Percentiles rank a stretch among this genome's conserved stretches.
These are phyloP conservation scores for Phaeodactylum tricornutum DNA, from an alignment of 108 stramenopile species.

Conservation along the genomic window DNA sequence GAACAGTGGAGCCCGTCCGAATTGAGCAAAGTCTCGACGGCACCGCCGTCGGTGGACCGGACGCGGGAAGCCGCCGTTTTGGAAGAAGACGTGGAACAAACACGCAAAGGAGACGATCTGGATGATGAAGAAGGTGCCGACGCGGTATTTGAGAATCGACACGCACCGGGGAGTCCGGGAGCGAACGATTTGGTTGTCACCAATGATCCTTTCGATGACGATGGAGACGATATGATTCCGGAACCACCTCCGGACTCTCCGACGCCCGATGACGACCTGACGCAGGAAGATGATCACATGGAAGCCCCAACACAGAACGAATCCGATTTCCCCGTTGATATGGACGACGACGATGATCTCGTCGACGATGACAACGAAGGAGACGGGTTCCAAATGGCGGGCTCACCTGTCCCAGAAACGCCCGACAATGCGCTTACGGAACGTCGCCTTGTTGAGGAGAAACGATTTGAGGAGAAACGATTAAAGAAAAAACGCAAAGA, in stretches of 20 bases:
- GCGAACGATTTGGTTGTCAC: neutral
- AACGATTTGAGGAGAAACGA: conserved; percentile 5
- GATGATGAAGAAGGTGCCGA: conserved; percentile 1
- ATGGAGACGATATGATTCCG: neutral
- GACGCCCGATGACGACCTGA: neutral
- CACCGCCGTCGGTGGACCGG: conserved; percentile 2
- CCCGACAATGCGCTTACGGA: conserved; percentile 2
- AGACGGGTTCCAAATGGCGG: conserved; percentile 2
- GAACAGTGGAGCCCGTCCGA: conserved; percentile 5
- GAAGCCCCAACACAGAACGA: too few species aligned
- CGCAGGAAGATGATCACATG: conserved; percentile 13
- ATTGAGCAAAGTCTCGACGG: conserved; percentile 1
- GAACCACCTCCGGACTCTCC: conserved; percentile 1
- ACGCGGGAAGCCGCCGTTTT: too few species aligned
- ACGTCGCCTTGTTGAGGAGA: neutral
- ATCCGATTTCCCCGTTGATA: neutral
- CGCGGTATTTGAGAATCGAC: too few species aligned
- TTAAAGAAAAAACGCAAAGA: conserved; percentile 3
- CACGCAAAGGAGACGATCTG: neutral
- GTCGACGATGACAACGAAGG: conserved; percentile 13
- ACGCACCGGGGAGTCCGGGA: too few species aligned
- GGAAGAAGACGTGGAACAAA: neutral
- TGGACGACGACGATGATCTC: conserved; percentile 8
- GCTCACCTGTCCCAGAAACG: neutral
- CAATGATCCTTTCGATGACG: neutral